Conservation (phyloP, 768 basidiomycete genomes). For the Boletus vinaceobasis region DNA sequence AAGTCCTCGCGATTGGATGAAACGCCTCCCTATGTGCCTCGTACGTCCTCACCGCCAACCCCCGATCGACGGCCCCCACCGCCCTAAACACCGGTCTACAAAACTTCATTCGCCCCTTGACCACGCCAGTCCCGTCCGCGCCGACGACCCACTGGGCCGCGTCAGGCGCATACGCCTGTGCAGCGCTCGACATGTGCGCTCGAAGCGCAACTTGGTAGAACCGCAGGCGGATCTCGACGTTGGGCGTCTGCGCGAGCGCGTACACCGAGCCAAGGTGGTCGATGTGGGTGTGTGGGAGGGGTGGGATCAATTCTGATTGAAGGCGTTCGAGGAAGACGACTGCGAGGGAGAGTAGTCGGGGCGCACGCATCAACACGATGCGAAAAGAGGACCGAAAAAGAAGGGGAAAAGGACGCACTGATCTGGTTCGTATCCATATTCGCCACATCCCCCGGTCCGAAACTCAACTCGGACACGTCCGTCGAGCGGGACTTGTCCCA, state of each 20-base stretch:
- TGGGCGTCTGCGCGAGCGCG: constrained; percentile 47
- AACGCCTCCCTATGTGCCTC: constrained; percentile 47
- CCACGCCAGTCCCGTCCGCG: constrained; percentile 48
- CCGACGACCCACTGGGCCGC: constrained; percentile 69
- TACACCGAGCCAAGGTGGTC: constrained; percentile 54
- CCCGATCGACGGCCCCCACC: constrained; percentile 48
- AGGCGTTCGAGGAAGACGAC: constrained; percentile 85
- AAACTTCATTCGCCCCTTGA: constrained; percentile 86
- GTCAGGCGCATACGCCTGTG: constrained; percentile 46
- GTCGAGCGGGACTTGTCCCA: constrained; percentile 67
- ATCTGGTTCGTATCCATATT: constrained; percentile 74
- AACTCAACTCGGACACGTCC: constrained; percentile 47
- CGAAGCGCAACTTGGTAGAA: constrained; percentile 73
- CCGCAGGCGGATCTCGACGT: constrained; percentile 74
- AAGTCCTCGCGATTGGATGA: constrained; percentile 72
- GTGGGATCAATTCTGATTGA: constrained; percentile 42
- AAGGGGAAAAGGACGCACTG: constrained; percentile 38
- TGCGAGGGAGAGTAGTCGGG: constrained; percentile 21
- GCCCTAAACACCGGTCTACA: constrained; percentile 66
- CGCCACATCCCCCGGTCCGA: constrained; percentile 57
- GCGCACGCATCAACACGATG: background rate
- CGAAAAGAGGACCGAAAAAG: background rate
- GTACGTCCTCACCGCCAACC: constrained; percentile 53
- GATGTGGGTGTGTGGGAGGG: constrained; percentile 61
- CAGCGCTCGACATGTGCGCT: constrained; percentile 45